A percentile compares a stretch with the other conserved stretches of the same genome.
These are phyloP conservation scores for Pseudocercospora musae DNA, from an alignment of 2,329 filamentous ascomycete genomes.

Conservation along the genomic window DNA sequence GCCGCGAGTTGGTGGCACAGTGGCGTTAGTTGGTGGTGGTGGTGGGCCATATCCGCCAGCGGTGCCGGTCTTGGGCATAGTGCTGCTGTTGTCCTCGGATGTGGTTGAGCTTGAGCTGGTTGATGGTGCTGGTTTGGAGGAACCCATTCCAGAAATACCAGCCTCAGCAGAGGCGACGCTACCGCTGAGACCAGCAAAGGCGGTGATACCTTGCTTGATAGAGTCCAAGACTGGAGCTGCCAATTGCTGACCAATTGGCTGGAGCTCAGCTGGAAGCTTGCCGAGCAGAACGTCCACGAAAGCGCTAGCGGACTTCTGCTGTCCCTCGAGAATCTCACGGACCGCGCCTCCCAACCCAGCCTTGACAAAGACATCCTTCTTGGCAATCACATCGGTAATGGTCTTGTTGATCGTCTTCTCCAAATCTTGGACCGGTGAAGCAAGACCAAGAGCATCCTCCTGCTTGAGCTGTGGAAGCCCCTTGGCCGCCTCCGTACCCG, in stretches of 20 bases:
- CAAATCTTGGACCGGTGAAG: neutral
- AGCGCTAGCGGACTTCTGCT: neutral
- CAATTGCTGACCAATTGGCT: neutral
- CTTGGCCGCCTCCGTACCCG: neutral
- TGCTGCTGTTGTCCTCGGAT: neutral
- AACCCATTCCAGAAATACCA: neutral
- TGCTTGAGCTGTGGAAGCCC: neutral
- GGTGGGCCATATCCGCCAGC: constrained; percentile 1
- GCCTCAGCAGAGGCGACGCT: constrained; percentile 2
- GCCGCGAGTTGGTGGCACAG: neutral
- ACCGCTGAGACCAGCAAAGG: neutral
- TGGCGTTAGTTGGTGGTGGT: neutral
- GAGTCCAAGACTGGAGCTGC: neutral
- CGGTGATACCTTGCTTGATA: neutral
- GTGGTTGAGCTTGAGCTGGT: neutral
- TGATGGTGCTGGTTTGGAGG: neutral
- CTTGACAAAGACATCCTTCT: neutral
- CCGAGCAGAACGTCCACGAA: neutral
- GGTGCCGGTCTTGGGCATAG: neutral
- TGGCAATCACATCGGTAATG: neutral
- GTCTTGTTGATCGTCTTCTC: neutral
- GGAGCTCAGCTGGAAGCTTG: constrained; percentile 3
- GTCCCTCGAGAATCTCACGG: neutral
- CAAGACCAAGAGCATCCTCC: neutral
- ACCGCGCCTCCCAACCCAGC: neutral